Evolutionary conservation across 441 rosid genomes (phyloP).

Genomic region (Hura crepitans): DNA sequence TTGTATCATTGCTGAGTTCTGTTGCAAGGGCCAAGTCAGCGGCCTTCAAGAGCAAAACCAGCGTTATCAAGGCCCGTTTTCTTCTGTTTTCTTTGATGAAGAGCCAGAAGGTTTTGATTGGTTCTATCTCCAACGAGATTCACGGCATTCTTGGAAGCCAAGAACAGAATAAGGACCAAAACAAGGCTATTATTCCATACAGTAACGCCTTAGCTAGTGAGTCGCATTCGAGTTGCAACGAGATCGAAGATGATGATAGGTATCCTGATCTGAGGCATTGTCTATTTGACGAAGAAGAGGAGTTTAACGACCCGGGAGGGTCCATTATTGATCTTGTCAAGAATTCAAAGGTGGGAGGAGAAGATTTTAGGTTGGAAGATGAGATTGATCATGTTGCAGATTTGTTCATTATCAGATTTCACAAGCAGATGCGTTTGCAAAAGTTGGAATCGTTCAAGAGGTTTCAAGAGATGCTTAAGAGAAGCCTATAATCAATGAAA

Average conservation of each 20-base stretch:
- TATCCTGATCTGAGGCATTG: slow-evolving; percentile 52
- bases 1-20: slow-evolving; percentile 34
- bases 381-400: slow-evolving; percentile 83
- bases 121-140: slow-evolving; percentile 58
- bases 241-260: slow-evolving; percentile 27
- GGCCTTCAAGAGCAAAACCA: slow-evolving; percentile 59
- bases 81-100: slow-evolving; percentile 57
- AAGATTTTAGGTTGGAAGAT: slow-evolving; percentile 70
- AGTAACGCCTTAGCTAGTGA: slow-evolving; percentile 17
- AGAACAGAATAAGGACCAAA: slow-evolving; percentile 23
- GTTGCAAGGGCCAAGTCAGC: slow-evolving; percentile 51
- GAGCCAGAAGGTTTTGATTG: slow-evolving; percentile 50
- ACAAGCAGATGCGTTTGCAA: slow-evolving; percentile 77
- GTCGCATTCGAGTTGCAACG: slow-evolving; percentile 23
- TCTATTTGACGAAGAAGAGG: slow-evolving; percentile 33
- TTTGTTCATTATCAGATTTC: slow-evolving; percentile 72
- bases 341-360: slow-evolving; percentile 55
- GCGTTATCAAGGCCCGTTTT: slow-evolving; percentile 55
- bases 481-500: slow-evolving; percentile 22
- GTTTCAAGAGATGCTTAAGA: slow-evolving; percentile 41
- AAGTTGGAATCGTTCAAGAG: slow-evolving; percentile 65
- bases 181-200: slow-evolving; percentile 36
- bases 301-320: slow-evolving; percentile 43
- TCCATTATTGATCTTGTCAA: slow-evolving; percentile 71
- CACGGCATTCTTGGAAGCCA: slow-evolving; percentile 30